Evolutionary conservation across 495 filamentous ascomycete species (phyloP).

Genomic region (Trichoderma erinaceum): DNA sequence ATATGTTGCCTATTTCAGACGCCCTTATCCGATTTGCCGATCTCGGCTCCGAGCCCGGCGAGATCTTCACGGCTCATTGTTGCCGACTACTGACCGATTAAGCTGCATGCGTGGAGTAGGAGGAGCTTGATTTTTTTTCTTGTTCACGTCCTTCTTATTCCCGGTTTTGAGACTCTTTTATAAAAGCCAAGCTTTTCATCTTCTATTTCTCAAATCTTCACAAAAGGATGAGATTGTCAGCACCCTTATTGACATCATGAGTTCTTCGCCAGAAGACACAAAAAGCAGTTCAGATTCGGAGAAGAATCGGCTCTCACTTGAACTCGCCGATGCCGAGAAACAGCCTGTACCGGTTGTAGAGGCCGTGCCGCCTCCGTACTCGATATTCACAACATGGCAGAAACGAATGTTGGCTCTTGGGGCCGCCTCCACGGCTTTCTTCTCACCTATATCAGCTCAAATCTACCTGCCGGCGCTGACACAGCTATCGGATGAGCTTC

Average conservation of each 20-base stretch:
- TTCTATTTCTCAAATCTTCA: background rate
- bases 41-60: slow-evolving; percentile 15
- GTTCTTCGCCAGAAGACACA: background rate
- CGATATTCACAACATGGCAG: slow-evolving; percentile 48
- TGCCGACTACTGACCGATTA: slow-evolving; percentile 4
- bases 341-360: background rate
- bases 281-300: slow-evolving; percentile 4
- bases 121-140: background rate
- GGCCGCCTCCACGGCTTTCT: slow-evolving; percentile 55
- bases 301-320: background rate
- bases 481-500: slow-evolving; percentile 45
- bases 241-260: background rate
- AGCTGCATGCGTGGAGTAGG: background rate
- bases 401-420: slow-evolving; percentile 58
- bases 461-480: slow-evolving; percentile 70
- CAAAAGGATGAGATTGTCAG: background rate
- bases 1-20: background rate
- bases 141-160: background rate
- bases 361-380: slow-evolving; percentile 32
- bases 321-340: background rate
- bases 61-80: background rate
- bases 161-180: background rate
- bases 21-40: slow-evolving; percentile 3
- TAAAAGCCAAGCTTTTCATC: background rate
- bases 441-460: slow-evolving; percentile 60